Conservation (phyloP, 1,284 basidiomycete genomes). For the Marasmius tenuissimus region DNA sequence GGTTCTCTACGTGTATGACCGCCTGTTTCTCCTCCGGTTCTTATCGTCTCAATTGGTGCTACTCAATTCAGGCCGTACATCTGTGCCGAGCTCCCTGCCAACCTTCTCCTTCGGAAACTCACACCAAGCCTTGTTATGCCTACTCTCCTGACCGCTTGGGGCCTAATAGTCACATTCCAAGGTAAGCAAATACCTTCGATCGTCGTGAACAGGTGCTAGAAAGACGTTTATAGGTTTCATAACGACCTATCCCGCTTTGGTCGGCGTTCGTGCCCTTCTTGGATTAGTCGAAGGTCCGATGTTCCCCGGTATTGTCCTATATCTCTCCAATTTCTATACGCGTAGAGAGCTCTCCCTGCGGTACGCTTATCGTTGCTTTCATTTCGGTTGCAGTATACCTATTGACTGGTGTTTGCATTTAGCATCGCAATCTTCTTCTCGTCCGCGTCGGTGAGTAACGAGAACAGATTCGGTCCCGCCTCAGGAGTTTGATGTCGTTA, state of each 20-base stretch:
- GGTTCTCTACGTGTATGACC: constrained; percentile 46
- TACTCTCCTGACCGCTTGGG: constrained; percentile 51
- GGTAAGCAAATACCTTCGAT: constrained; percentile 27
- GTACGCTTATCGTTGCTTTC: constrained; percentile 23
- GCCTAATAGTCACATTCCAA: constrained; percentile 47
- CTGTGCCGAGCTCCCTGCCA: constrained; percentile 54
- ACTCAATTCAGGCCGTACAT: constrained; percentile 48
- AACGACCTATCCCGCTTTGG: constrained; percentile 45
- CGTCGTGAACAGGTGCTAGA: neutral
- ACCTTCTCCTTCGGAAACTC: constrained; percentile 46
- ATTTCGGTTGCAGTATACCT: constrained; percentile 2
- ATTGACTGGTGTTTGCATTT: neutral
- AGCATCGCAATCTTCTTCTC: constrained; percentile 47
- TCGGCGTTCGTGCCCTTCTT: constrained; percentile 54
- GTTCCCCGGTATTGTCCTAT: constrained; percentile 57
- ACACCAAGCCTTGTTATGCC: constrained; percentile 56
- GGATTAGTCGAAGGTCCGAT: constrained; percentile 56
- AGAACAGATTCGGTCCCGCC: neutral
- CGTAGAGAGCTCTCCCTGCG: constrained; percentile 51
- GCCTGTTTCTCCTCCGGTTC: neutral
- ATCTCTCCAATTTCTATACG: constrained; percentile 54
- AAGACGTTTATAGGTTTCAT: constrained; percentile 43
- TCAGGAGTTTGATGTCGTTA: neutral
- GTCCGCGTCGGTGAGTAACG: constrained; percentile 44
- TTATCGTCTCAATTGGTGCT: neutral